Conservation (phyloP, 257 asterid genomes). For the Solanum chaucha region DNA sequence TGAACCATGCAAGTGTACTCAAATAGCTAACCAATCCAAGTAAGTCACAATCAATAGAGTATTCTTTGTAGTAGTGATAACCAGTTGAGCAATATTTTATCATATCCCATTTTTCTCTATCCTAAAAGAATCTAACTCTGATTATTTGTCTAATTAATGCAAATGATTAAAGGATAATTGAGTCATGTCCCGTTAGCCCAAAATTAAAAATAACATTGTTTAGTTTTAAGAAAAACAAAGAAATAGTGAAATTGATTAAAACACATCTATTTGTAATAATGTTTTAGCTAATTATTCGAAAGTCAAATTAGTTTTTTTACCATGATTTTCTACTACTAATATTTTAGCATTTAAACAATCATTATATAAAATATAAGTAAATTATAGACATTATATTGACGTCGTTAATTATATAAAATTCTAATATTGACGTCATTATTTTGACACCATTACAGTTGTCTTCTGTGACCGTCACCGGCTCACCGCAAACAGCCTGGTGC, state of each 20-base stretch:
- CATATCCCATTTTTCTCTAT: neutral
- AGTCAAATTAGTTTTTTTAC: neutral
- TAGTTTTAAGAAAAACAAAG: no score
- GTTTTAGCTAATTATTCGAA: neutral
- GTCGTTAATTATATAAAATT: no score
- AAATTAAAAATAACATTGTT: no score
- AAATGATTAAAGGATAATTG: neutral
- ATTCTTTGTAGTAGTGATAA: neutral
- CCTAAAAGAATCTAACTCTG: neutral
- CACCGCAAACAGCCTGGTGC: neutral
- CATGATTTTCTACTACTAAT: neutral
- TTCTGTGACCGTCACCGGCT: neutral
- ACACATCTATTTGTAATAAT: neutral
- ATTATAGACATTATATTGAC: no score
- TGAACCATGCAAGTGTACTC: neutral
- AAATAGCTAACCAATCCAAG: neutral
- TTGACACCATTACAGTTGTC: neutral
- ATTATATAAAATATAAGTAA: no score
- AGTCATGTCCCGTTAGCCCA: neutral
- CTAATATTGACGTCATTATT: neutral
- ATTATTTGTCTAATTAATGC: neutral
- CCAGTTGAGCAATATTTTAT: neutral
- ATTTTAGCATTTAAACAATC: no score
- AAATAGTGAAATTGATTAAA: no score
- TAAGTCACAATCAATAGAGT: neutral